Evolutionary conservation across 805 yeast genomes (phyloP).

Genomic region (Barnettozyma sucrosica): DNA sequence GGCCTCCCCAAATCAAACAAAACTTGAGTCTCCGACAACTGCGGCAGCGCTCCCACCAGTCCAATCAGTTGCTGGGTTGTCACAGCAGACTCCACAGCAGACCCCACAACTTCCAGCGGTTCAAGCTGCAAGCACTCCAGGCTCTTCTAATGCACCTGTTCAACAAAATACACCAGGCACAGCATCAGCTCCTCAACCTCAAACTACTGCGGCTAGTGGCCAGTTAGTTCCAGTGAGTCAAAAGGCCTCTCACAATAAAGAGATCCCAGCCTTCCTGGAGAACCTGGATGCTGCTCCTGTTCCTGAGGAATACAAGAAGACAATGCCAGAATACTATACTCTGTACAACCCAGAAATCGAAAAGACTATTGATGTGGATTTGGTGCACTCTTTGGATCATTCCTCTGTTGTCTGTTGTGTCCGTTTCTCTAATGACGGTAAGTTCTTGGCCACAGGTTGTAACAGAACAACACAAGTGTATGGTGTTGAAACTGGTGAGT

Average conservation of each 20-base stretch:
- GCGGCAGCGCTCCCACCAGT: slow-evolving; percentile 17
- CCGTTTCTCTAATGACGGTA: slow-evolving; percentile 85
- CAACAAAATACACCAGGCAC: slow-evolving; percentile 9
- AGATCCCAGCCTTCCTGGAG: slow-evolving; percentile 72
- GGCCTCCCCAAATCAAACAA: slow-evolving; percentile 29
- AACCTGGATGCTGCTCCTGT: slow-evolving; percentile 78
- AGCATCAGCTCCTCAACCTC: slow-evolving; percentile 15
- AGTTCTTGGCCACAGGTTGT: slow-evolving; percentile 93
- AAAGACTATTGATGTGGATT: slow-evolving; percentile 71
- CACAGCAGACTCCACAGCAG: slow-evolving; percentile 21
- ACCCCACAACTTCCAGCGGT: slow-evolving; percentile 19
- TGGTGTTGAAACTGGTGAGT: slow-evolving; percentile 85
- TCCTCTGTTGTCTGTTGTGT: slow-evolving; percentile 96
- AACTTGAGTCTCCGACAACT: slow-evolving; percentile 18
- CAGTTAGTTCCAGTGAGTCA: slow-evolving; percentile 35
- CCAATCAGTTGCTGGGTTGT: slow-evolving; percentile 1
- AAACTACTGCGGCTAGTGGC: slow-evolving; percentile 23
- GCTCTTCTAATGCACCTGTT: slow-evolving; percentile 20
- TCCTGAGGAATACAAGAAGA: slow-evolving; percentile 72
- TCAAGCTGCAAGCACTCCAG: slow-evolving; percentile 14
- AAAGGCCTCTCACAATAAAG: slow-evolving; percentile 53
- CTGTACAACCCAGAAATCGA: slow-evolving; percentile 86
- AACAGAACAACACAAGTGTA: slow-evolving; percentile 93
- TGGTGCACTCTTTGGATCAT: slow-evolving; percentile 87
- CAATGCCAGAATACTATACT: slow-evolving; percentile 78